These are phyloP conservation scores for Blastobotrys chiropterorum DNA, from an alignment of 805 yeast genomes.

Conservation along the genomic window DNA sequence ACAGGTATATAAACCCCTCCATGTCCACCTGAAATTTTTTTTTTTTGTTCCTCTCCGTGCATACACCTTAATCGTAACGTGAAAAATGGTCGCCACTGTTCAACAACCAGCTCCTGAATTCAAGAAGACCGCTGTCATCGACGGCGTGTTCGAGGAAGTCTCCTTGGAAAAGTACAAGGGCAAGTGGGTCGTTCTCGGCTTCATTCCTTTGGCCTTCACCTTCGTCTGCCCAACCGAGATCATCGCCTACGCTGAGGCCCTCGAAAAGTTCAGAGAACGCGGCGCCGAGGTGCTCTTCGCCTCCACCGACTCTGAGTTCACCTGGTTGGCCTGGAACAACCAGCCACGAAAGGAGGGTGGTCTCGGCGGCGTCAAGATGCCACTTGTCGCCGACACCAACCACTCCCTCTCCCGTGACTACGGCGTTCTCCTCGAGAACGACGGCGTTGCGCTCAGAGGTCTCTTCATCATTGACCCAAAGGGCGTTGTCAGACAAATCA, in stretches of 20 bases:
- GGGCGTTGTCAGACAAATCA: conserved; percentile 91
- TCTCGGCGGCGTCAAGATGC: conserved; percentile 90
- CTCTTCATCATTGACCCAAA: conserved; percentile 96
- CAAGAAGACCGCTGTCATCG: conserved; percentile 95
- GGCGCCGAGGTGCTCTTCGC: conserved; percentile 89
- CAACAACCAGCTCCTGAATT: conserved; percentile 96
- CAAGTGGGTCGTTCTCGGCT: conserved; percentile 94
- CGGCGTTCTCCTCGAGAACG: conserved; percentile 96
- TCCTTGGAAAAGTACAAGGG: conserved; percentile 94
- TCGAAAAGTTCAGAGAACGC: conserved; percentile 78
- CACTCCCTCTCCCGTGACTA: conserved; percentile 90
- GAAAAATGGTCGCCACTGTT: conserved; percentile 77
- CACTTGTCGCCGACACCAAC: conserved; percentile 95
- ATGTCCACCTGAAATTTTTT: neutral
- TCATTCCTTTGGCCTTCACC: conserved; percentile 98
- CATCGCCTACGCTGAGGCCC: conserved; percentile 96
- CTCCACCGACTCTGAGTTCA: conserved; percentile 97
- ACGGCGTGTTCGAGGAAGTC: conserved; percentile 93
- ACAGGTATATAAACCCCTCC: neutral
- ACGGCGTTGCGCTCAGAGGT: conserved; percentile 96
- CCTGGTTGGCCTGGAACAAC: conserved; percentile 97
- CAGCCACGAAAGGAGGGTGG: conserved; percentile 97
- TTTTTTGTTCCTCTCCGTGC: neutral
- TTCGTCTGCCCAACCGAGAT: conserved; percentile 99
- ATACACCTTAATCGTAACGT: neutral